phyloP scores from a whole-genome alignment of 176 grass and related monocot species.

The Secale cereale region DNA sequence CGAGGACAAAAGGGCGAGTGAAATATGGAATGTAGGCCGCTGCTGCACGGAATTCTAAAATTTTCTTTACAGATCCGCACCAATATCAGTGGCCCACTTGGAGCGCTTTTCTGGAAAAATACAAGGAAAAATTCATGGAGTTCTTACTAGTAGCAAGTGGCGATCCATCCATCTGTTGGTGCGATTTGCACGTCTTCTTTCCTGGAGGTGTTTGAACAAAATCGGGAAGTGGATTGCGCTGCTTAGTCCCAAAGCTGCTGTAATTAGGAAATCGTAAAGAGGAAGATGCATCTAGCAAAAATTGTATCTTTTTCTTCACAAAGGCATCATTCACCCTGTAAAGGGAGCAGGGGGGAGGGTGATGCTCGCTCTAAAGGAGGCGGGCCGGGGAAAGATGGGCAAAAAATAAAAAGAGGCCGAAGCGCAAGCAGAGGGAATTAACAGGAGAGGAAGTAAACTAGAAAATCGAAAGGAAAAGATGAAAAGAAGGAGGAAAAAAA shows the following conservation, averaged over 20 bases:
- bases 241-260: neutral
- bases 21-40: slow-evolving; percentile 46
- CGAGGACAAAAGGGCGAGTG: slow-evolving; percentile 13
- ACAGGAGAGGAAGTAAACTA: slow-evolving; percentile 44
- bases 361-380: slow-evolving; percentile 47
- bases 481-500: neutral
- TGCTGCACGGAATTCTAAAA: slow-evolving; percentile 22
- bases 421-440: slow-evolving; percentile 41
- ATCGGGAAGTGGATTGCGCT: neutral
- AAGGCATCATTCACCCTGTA: slow-evolving; percentile 60
- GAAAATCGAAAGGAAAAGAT: neutral
- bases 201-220: neutral
- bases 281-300: slow-evolving; percentile 41
- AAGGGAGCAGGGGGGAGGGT: slow-evolving; percentile 45
- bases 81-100: neutral
- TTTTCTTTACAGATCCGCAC: neutral
- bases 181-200: neutral
- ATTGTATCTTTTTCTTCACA: slow-evolving; percentile 55
- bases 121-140: neutral
- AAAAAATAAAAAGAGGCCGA: slow-evolving; percentile 24
- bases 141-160: neutral
- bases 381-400: slow-evolving; percentile 26
- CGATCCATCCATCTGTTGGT: slow-evolving; percentile 7
- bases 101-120: neutral
- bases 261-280: slow-evolving; percentile 35